Percentiles rank a stretch among this genome's conserved stretches.
These are phyloP conservation scores for Venturia pyrina DNA, from an alignment of 2,329 filamentous ascomycete genomes.

Conservation along the genomic window DNA sequence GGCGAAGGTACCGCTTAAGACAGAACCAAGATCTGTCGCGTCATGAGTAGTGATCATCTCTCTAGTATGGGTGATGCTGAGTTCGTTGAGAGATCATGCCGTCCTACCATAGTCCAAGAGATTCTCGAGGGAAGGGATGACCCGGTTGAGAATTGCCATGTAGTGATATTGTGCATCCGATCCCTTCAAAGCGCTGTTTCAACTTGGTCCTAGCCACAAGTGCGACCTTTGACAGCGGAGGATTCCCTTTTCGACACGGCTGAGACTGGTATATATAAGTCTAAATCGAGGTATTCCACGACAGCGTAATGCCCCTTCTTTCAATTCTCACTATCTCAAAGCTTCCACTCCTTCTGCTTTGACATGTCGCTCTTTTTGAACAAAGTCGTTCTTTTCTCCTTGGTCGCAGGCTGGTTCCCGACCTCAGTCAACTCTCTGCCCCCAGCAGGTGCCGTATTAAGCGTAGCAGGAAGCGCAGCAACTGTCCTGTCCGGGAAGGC, in stretches of 20 bases:
- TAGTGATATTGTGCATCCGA: not conserved
- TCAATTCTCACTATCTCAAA: not conserved
- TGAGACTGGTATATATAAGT: not conserved
- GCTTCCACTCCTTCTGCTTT: not conserved
- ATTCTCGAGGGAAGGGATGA: not conserved
- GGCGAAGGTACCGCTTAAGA: too few relatives aligned
- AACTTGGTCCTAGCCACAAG: not conserved
- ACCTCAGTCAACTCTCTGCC: not conserved
- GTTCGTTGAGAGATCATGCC: not conserved
- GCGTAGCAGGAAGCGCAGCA: too few relatives aligned
- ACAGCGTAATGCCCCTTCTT: not conserved
- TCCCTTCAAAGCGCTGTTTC: not conserved
- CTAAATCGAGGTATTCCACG: too few relatives aligned
- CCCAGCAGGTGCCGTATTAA: not conserved
- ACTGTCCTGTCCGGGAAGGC: conserved; percentile 19
- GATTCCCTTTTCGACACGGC: not conserved
- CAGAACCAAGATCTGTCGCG: too few relatives aligned
- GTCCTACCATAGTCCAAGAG: not conserved
- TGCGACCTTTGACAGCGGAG: too few relatives aligned
- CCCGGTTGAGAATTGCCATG: not conserved
- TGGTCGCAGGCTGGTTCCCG: not conserved
- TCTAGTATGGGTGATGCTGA: not conserved
- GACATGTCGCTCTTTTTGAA: not conserved
- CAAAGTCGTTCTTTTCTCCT: not conserved
- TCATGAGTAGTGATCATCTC: too few relatives aligned